Percentiles rank a stretch among this genome's conserved stretches.
Conservation (phyloP, 192 early-diverging fungal species). For the Podila horticola region DNA sequence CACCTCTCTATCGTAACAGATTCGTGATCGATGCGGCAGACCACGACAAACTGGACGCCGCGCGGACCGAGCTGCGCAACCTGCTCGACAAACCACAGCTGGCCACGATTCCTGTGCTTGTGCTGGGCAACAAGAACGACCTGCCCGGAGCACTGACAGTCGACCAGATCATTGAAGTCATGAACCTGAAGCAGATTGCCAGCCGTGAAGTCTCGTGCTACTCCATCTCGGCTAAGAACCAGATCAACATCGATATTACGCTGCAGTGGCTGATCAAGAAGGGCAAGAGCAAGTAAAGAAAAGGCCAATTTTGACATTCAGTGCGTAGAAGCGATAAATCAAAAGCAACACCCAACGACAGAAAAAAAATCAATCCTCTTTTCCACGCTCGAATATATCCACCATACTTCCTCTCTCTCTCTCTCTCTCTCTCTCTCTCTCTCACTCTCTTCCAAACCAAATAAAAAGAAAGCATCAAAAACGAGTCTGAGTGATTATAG, state of each 20-base stretch:
- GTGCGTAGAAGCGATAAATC: too few relatives aligned
- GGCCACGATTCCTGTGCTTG: conserved; percentile 94
- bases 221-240: conserved; percentile 98
- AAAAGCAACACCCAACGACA: too few relatives aligned
- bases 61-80: conserved; percentile 89
- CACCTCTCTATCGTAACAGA: conserved; percentile 42
- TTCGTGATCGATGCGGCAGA: conserved; percentile 99
- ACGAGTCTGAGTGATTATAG: not conserved
- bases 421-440: not conserved
- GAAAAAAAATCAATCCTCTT: too few relatives aligned
- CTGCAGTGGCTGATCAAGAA: conserved; percentile 97
- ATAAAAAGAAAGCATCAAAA: not conserved
- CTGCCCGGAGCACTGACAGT: conserved; percentile 87
- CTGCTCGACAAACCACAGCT: conserved; percentile 95
- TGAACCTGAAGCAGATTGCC: conserved; percentile 89
- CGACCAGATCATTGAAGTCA: conserved; percentile 88
- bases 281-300: conserved; percentile 64
- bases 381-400: not conserved
- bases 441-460: not conserved
- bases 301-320: not conserved
- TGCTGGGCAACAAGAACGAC: conserved; percentile 99
- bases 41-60: conserved; percentile 91
- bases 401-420: not conserved
- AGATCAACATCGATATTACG: conserved; percentile 97
- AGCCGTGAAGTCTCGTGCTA: conserved; percentile 98